phyloP scores from a whole-genome alignment of 2,329 filamentous ascomycete species.

The Colletotrichum limetticola region DNA sequence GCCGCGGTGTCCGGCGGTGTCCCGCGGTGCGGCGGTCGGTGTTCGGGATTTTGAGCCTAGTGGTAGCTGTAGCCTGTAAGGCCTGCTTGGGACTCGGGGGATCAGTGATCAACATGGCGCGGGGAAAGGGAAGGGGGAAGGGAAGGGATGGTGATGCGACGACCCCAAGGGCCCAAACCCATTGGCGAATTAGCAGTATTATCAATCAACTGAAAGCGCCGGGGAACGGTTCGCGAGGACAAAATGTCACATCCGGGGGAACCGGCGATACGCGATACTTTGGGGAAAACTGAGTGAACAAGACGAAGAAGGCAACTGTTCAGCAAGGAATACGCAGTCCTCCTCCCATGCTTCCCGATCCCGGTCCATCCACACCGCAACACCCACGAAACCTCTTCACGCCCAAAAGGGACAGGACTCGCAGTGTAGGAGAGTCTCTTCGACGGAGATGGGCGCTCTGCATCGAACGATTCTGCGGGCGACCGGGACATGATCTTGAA shows the following conservation, averaged over 20 bases:
- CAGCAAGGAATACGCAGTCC: neutral
- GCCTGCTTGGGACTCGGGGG: neutral
- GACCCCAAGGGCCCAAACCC: neutral
- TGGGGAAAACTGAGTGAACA: neutral
- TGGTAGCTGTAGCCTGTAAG: neutral
- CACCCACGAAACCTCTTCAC: neutral
- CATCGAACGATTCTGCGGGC: conserved; percentile 34
- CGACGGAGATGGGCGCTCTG: conserved; percentile 21
- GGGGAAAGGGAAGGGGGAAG: neutral
- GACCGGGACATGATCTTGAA: neutral
- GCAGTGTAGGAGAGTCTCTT: neutral
- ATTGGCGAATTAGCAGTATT: neutral
- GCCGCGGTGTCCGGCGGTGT: conserved; percentile 20
- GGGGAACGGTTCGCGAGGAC: neutral
- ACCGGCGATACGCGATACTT: neutral
- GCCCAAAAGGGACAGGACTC: neutral
- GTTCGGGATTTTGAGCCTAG: neutral
- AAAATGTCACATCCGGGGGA: conserved; percentile 2
- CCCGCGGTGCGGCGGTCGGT: neutral
- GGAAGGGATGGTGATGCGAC: neutral
- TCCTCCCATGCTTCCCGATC: neutral
- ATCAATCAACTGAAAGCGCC: neutral
- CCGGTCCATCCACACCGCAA: neutral
- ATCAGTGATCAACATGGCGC: neutral
- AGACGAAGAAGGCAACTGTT: neutral